phyloP scores from a whole-genome alignment of 2,329 filamentous ascomycete species.

The Fusarium sp. region DNA sequence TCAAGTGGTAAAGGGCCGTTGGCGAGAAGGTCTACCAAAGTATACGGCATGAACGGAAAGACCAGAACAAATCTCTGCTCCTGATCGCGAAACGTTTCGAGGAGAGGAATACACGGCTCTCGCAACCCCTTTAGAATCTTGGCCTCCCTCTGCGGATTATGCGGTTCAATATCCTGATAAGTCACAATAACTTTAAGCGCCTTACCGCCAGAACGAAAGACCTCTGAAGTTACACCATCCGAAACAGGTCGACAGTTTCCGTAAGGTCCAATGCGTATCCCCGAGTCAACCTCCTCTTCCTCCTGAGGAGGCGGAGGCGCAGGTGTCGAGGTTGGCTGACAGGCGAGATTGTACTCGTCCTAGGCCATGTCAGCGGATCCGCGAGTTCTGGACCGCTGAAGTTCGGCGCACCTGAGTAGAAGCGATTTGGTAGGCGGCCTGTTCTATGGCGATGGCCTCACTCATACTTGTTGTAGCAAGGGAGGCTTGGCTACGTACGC shows the following conservation, averaged over 20 bases:
- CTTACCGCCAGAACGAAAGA: constrained; percentile 75
- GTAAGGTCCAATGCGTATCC: constrained; percentile 66
- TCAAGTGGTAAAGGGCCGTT: constrained; percentile 50
- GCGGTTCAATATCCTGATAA: constrained; percentile 78
- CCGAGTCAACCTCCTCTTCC: constrained; percentile 38
- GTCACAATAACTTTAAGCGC: constrained; percentile 90
- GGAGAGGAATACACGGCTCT: constrained; percentile 71
- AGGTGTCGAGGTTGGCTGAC: constrained; percentile 42
- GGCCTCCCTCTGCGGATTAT: constrained; percentile 84
- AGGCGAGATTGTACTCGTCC: constrained; percentile 68
- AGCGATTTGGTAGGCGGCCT: constrained; percentile 69
- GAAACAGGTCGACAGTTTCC: constrained; percentile 65
- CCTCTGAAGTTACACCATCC: constrained; percentile 81
- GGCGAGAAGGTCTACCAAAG: constrained; percentile 75
- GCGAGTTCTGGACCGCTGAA: constrained; percentile 27
- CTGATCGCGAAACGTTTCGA: constrained; percentile 79
- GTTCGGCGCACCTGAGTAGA: constrained; percentile 64
- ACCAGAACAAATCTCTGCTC: constrained; percentile 79
- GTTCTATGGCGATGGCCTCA: constrained; percentile 74
- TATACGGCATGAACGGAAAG: constrained; percentile 85
- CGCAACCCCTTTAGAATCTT: constrained; percentile 74
- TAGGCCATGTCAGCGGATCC: constrained; percentile 52
- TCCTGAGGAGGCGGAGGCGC: constrained; percentile 12
- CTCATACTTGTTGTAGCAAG: constrained; percentile 47
- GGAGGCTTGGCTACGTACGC: constrained; percentile 45